These are phyloP conservation scores for Pseudoturritis turrita DNA, from an alignment of 345 rosid species.

Conservation along the genomic window DNA sequence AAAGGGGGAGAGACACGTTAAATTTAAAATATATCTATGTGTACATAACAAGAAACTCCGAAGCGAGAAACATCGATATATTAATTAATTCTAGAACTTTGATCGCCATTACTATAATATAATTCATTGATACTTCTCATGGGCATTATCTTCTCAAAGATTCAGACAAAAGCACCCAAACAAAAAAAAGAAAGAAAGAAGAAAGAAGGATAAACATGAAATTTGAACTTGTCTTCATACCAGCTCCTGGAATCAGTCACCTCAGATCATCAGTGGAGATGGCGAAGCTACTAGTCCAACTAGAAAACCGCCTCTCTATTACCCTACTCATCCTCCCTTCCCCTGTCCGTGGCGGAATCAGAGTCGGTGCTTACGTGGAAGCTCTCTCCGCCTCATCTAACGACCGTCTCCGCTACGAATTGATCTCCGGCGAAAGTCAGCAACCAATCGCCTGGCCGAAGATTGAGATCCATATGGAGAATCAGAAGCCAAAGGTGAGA, in stretches of 20 bases:
- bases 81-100: too few species aligned
- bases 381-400: not conserved
- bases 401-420: not conserved
- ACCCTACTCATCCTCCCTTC: slow-evolving; percentile 30
- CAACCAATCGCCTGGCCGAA: not conserved
- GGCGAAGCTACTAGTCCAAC: slow-evolving; percentile 33
- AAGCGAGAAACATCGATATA: too few species aligned
- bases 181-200: not conserved
- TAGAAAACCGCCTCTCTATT: slow-evolving; percentile 27
- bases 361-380: not conserved
- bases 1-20: too few species aligned
- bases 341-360: not conserved
- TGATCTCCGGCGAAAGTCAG: slow-evolving; percentile 8
- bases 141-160: not conserved
- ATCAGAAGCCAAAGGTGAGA: slow-evolving; percentile 30
- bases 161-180: not conserved
- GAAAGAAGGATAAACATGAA: slow-evolving; percentile 8
- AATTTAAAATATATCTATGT: too few species aligned
- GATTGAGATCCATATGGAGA: slow-evolving; percentile 8
- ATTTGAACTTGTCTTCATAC: slow-evolving; percentile 43
- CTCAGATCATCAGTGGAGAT: slow-evolving; percentile 28
- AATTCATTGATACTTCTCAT: too few species aligned
- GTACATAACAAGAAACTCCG: too few species aligned
- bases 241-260: slow-evolving; percentile 36
- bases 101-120: too few species aligned